Evolutionary conservation across 2,329 filamentous ascomycete species (phyloP), one percentile per base, ranked within the genome.

Genomic region (Epichloe amarillans): DNA sequence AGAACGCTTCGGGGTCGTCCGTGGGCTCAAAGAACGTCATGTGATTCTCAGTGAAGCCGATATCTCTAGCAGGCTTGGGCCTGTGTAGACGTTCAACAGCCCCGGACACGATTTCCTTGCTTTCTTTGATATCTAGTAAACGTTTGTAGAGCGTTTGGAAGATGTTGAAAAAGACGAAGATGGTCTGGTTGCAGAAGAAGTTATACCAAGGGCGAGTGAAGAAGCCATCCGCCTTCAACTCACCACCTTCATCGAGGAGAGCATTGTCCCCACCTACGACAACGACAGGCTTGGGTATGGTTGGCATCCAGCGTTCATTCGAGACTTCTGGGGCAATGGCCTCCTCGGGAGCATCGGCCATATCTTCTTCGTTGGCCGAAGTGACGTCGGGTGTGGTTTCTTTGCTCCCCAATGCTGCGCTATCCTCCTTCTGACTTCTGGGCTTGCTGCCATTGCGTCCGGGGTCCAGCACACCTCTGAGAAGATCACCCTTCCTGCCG

Each of bases 151-250:
- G 73, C n/a, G 85, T 86, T 62, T 95, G 82, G 65, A 98, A 93
- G 54, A 95, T 83, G 58, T 85, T 87, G 72, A 98, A 86, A 74
- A 98, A 97, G 67, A 93, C 90, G 64, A 89, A 95, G 53, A 98
- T 84, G 3, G 85, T 88, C 60, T 88, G 80, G 65, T 96, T 97
- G 64, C 84, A 84, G 71, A 94, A 98, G 64, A 97, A 81, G 63
- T 91, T 91, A 72, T 88, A 95, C 68, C 80, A 83, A 11, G 82
- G 82, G 45, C 90, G 86, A 57, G 77, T 76, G 68, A 93, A 95
- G 52, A 86, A 83, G 48, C 89, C 86, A 54, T 95, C 88, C 54
- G 69, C 85, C 73, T 77, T 91, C 60, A 78, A 79, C 68, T 75
- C 82, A 62, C 75, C 79, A 57, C 78, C 80, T 39, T 71, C 76